phyloP scores from a whole-genome alignment of 2,329 filamentous ascomycete genomes.

The Botryotinia convoluta region DNA sequence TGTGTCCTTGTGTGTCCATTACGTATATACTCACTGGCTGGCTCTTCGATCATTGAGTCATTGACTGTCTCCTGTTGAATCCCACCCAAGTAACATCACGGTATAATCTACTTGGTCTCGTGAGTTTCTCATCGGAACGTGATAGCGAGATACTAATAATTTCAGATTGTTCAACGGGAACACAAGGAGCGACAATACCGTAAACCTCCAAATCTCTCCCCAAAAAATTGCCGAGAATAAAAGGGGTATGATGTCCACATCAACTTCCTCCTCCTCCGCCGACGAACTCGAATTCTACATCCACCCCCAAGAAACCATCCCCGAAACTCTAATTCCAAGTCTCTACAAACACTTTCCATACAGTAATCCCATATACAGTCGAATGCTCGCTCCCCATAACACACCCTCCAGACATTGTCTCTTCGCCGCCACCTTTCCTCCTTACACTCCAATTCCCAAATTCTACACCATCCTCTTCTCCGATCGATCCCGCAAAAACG shows the following conservation, averaged over 20 bases:
- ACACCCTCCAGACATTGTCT: constrained; percentile 31
- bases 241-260: neutral
- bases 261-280: neutral
- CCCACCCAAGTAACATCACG: neutral
- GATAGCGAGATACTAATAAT: neutral
- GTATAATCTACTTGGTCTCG: neutral
- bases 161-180: neutral
- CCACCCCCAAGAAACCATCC: constrained; percentile 27
- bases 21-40: neutral
- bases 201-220: neutral
- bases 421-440: constrained; percentile 35
- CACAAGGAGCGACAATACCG: neutral
- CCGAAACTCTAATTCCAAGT: constrained; percentile 27
- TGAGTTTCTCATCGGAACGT: neutral
- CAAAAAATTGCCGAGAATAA: neutral
- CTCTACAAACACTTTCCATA: constrained; percentile 32
- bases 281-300: constrained; percentile 21
- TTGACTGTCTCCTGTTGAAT: no score
- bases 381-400: constrained; percentile 36
- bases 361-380: constrained; percentile 35
- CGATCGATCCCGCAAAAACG: constrained; percentile 34
- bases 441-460: constrained; percentile 15
- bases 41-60: neutral
- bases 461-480: constrained; percentile 35
- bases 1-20: neutral